phyloP scores from a whole-genome alignment of 225 moss, liverwort and hornwort genomes.

The Marchantia paleacea region DNA sequence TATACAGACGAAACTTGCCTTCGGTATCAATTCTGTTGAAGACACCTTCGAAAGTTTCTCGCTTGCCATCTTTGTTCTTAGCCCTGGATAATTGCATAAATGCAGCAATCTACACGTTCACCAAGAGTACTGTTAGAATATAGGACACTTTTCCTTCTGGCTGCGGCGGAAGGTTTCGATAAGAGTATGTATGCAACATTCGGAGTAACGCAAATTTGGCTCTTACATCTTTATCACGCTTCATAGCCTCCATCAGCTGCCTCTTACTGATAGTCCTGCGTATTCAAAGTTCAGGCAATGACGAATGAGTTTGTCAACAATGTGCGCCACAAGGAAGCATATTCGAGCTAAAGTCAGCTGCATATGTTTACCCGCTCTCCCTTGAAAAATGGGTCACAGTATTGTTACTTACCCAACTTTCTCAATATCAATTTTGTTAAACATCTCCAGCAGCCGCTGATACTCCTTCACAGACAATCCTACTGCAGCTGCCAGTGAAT shows the following conservation, averaged over 20 bases:
- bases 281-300: not conserved
- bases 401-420: slow-evolving; percentile 62
- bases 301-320: not conserved
- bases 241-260: slow-evolving; percentile 90
- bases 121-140: not conserved
- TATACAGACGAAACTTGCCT: slow-evolving; percentile 23
- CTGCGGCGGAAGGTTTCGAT: not conserved
- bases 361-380: not conserved
- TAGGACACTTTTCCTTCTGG: not conserved
- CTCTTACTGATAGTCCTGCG: slow-evolving; percentile 77
- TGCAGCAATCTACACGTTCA: slow-evolving; percentile 64
- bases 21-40: slow-evolving; percentile 82
- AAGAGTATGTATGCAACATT: not conserved
- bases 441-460: slow-evolving; percentile 86
- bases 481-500: slow-evolving; percentile 77
- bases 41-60: slow-evolving; percentile 87
- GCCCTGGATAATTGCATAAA: slow-evolving; percentile 93
- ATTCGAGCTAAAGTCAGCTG: not conserved
- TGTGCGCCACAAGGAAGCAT: too few species aligned
- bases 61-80: slow-evolving; percentile 83
- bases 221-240: slow-evolving; percentile 88
- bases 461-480: slow-evolving; percentile 89
- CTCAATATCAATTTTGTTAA: slow-evolving; percentile 84
- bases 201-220: not conserved
- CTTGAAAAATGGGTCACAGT: not conserved